Evolutionary conservation across 2,329 filamentous ascomycete genomes (phyloP), one percentile per base, ranked within the genome.

Genomic region (Aspergillus ibericus): DNA sequence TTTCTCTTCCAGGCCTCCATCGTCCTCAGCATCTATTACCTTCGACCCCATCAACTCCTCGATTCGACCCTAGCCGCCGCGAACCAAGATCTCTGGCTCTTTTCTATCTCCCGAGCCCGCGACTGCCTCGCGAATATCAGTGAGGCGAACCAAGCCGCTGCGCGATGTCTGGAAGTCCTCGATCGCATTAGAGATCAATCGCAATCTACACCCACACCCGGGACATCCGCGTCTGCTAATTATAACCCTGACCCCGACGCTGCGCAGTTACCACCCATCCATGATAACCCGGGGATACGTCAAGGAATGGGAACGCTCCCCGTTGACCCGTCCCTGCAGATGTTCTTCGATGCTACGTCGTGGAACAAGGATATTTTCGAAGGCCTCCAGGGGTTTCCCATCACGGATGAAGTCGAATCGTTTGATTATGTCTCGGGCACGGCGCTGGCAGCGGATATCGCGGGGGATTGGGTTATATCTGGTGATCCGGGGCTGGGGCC

Each of bases 1-100:
- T 68, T 63, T 48, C 35, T 68, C 8, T 58, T 70, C 16, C 67
- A 70, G 40, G 67, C 68, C 5, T 56, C 58, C 1, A 22, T 66
- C 22, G 61, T 65, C 5, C 56, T 65, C 4, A 66, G 55, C 20
- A 64, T 65, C 35, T 48, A 64, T 25, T 48, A 58, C 38, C 52
- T 64, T 15, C 52, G 40, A n/a, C 51, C 53, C 1, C 32, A 34
- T 4, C 53, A 56, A 3, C 20, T 40, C 7, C 20, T 34, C n/a
- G 38, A 60, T 15, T 22, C 16, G 0, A 34, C 22, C 1, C 13
- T 60, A 16, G 46, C 34, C 5, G 44, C 38, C 5, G 48, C 42
- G 2, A 47, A 55, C 16, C 51, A 60, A 10, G 63, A 66, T 12
- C 49, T 65, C 4, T 65, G 55, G 59, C 13, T 54, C 1, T 56